These are phyloP conservation scores for Rhodosporidiobolus odoratus DNA, from an alignment of 768 basidiomycete genomes.

Conservation along the genomic window DNA sequence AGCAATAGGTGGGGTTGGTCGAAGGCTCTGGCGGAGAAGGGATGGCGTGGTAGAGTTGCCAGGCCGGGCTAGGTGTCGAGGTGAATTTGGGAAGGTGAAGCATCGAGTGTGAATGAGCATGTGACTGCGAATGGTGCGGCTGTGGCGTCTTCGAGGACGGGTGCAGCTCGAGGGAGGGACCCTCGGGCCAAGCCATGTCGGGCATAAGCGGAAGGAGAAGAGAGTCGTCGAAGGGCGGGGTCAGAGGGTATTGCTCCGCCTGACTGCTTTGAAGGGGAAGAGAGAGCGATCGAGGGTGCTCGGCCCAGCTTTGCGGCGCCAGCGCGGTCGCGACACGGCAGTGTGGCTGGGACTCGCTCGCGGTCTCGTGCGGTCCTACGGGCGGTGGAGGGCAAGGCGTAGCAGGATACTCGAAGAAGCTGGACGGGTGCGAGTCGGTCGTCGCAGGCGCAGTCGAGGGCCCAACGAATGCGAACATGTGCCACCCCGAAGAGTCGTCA, in stretches of 20 bases:
- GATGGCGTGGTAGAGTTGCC: neutral
- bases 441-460: no score
- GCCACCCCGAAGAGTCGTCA: no score
- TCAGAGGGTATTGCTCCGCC: conserved; percentile 8
- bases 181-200: no score
- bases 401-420: no score
- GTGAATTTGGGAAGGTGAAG: neutral
- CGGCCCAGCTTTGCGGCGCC: no score
- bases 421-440: no score
- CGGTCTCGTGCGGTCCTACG: no score
- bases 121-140: neutral
- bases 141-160: neutral
- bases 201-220: neutral
- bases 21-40: neutral
- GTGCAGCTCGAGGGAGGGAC: neutral
- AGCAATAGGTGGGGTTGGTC: neutral
- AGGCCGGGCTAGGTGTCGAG: neutral
- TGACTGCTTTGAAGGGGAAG: neutral
- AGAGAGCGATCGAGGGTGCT: no score
- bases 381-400: no score
- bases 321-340: no score
- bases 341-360: no score
- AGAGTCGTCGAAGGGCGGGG: conserved; percentile 6
- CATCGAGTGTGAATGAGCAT: neutral
- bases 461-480: no score